phyloP scores from a whole-genome alignment of 2,329 filamentous ascomycete species.

The Aspergillus sp. region DNA sequence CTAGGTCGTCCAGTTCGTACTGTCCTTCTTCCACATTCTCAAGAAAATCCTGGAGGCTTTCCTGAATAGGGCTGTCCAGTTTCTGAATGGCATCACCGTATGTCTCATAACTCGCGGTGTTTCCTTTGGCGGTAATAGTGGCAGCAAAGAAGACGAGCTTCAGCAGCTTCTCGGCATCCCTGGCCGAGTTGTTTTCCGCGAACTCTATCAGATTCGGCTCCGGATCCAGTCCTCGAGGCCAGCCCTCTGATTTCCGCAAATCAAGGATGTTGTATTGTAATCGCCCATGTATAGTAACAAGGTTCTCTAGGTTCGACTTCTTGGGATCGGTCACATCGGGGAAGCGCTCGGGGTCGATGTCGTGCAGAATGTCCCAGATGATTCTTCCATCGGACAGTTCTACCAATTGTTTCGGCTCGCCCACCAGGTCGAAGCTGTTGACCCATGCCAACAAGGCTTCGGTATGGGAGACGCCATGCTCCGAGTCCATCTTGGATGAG shows the following conservation, averaged over 20 bases:
- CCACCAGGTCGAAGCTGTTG: slow-evolving; percentile 43
- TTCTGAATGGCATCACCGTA: slow-evolving; percentile 53
- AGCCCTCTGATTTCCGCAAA: slow-evolving; percentile 43
- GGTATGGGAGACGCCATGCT: slow-evolving; percentile 46
- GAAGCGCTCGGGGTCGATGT: slow-evolving; percentile 50
- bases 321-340: slow-evolving; percentile 48
- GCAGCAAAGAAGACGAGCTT: slow-evolving; percentile 64
- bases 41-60: slow-evolving; percentile 48
- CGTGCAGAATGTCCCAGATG: slow-evolving; percentile 49
- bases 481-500: slow-evolving; percentile 41
- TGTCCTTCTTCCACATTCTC: slow-evolving; percentile 46
- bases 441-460: slow-evolving; percentile 50
- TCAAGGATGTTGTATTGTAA: slow-evolving; percentile 36
- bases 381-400: slow-evolving; percentile 48
- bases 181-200: slow-evolving; percentile 43
- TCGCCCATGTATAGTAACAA: not conserved
- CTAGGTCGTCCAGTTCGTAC: slow-evolving; percentile 34
- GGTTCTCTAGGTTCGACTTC: slow-evolving; percentile 47
- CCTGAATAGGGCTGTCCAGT: slow-evolving; percentile 44
- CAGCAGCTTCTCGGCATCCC: slow-evolving; percentile 55
- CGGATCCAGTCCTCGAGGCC: slow-evolving; percentile 43
- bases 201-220: slow-evolving; percentile 48
- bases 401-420: slow-evolving; percentile 41
- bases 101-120: slow-evolving; percentile 28
- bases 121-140: slow-evolving; percentile 31